A percentile compares a stretch with the other conserved stretches of the same genome.
These are phyloP conservation scores for Sporothrix curviconia DNA, from an alignment of 2,329 filamentous ascomycete species.

Conservation along the genomic window DNA sequence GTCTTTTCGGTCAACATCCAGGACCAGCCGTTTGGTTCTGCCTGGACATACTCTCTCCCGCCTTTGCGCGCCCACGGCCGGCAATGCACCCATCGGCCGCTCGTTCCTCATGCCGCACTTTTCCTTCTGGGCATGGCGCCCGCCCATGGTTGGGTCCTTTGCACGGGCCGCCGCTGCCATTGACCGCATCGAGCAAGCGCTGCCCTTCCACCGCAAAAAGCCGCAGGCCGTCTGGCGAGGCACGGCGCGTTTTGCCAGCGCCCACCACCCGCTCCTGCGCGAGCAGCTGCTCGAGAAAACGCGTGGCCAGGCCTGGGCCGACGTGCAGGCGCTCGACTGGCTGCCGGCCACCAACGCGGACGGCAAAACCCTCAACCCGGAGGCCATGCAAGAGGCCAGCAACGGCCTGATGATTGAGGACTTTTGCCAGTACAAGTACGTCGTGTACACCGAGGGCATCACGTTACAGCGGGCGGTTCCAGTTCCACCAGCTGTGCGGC, in stretches of 20 bases:
- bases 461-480: constrained; percentile 42
- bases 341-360: constrained; percentile 6
- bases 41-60: constrained; percentile 42
- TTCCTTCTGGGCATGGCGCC: constrained; percentile 15
- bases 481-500: constrained; percentile 41
- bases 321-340: constrained; percentile 36
- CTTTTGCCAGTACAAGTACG: constrained; percentile 42
- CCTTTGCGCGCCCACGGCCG: constrained; percentile 22
- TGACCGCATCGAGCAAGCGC: constrained; percentile 28
- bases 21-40: constrained; percentile 38
- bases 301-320: constrained; percentile 38
- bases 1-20: constrained; percentile 47
- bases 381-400: constrained; percentile 35
- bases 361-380: constrained; percentile 34
- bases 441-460: constrained; percentile 43
- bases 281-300: constrained; percentile 33
- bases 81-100: constrained; percentile 15
- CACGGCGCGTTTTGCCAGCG: constrained; percentile 37
- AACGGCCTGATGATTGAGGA: constrained; percentile 44
- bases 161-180: constrained; percentile 31
- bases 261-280: constrained; percentile 31
- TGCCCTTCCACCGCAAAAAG: constrained; percentile 31
- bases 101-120: constrained; percentile 18
- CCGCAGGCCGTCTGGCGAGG: constrained; percentile 44
- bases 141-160: constrained; percentile 10